Base-by-base conservation (phyloP, 345 rosid species). In the Clausena lansium region DNA sequence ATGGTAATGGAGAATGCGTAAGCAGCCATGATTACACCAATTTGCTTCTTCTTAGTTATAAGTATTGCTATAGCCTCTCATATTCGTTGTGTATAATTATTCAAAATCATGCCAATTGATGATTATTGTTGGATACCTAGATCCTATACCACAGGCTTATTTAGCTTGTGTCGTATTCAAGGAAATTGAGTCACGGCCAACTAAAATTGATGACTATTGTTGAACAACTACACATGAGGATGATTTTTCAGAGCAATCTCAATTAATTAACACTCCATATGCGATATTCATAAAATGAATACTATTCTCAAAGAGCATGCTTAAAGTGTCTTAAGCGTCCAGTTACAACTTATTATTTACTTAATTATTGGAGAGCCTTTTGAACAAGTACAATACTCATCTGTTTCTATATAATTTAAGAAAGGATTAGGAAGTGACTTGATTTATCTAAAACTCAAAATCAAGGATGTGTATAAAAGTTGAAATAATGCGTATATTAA, bases 1-100 rank as follows among this genome's bases (percentile, higher is more conserved):
- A 45, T 50, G 60, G 25, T 70, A 70, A 70, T 70, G 74, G 74
- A 71, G 35, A 33, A 45, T 28, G 36, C 73, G 73, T 70, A 70
- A 28, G 74, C 61, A 52, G 30, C 25, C 60, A 71, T 71, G 57
- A 71, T 52, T 9, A 54, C 30, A 24, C 38, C 59, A 24, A 13
- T 68, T n/a, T 47, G 36, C 13, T 25, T 41, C 73, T 70, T 28
- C 27, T 28, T 30, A 17, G 74, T 22, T 20, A 24, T 50, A 19
- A 50, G 59, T 32, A 52, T 15, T 32, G 73, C 35, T 25, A 25
- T 52, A 2, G 61, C 25, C 41, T 32, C 17, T 20, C 58, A 27
- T 69, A 13, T 69, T 69, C 61, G 14, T 45, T 41, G 14, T 15
- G 28, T 27, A 9, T 69, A 41, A 41, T 69, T 69, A 69, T 69